These are phyloP conservation scores for Penicillium pulvis DNA, from an alignment of 495 filamentous ascomycete species.

Conservation along the genomic window DNA sequence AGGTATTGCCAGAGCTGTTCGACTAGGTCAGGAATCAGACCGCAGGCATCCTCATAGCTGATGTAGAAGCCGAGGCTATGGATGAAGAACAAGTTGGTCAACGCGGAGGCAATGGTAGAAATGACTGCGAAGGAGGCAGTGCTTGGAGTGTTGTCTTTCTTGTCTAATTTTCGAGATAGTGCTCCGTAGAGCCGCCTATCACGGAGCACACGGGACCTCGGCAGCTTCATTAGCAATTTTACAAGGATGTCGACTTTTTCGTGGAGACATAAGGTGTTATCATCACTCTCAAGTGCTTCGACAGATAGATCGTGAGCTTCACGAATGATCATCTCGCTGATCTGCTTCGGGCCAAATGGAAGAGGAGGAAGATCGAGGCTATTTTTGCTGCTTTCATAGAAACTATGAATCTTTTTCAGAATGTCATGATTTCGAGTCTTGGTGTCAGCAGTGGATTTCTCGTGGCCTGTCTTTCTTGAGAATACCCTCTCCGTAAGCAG, in stretches of 20 bases:
- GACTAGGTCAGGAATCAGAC: constrained; percentile 68
- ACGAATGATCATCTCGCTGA: constrained; percentile 63
- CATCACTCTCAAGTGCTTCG: constrained; percentile 29
- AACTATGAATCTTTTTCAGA: constrained; percentile 60
- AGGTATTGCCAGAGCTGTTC: constrained; percentile 75
- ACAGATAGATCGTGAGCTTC: constrained; percentile 59
- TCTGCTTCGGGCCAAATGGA: constrained; percentile 58
- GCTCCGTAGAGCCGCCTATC: constrained; percentile 56
- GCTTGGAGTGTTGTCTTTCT: constrained; percentile 24
- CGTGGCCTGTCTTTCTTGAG: constrained; percentile 38
- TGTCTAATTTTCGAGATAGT: constrained; percentile 43
- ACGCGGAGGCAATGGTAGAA: constrained; percentile 61
- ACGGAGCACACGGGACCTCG: constrained; percentile 53
- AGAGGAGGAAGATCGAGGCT: constrained; percentile 48
- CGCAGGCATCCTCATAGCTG: constrained; percentile 58
- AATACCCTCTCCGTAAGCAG: constrained; percentile 75
- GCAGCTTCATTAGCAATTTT: constrained; percentile 59
- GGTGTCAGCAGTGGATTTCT: constrained; percentile 23
- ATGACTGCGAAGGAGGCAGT: constrained; percentile 45
- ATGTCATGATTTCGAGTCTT: constrained; percentile 46
- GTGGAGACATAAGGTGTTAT: constrained; percentile 34
- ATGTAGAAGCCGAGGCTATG: constrained; percentile 51
- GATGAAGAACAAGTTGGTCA: constrained; percentile 63
- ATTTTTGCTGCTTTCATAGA: constrained; percentile 58
- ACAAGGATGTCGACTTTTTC: constrained; percentile 53